phyloP scores from a whole-genome alignment of 2,329 filamentous ascomycete genomes.

The Hypoxylon sp. region DNA sequence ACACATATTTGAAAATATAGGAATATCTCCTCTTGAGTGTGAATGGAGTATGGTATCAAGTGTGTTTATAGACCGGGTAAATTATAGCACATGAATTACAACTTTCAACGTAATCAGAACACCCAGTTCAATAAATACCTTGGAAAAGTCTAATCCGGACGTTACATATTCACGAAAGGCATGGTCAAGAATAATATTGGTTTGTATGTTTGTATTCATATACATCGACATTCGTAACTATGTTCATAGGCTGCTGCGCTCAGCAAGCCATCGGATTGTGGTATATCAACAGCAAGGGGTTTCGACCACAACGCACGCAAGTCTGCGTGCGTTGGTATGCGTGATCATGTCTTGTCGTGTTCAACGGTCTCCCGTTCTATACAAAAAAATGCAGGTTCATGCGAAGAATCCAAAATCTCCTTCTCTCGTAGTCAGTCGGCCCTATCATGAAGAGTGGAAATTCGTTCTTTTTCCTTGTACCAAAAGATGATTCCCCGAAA shows the following conservation, averaged over 20 bases:
- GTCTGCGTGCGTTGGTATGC: not conserved
- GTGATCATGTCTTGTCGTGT: not conserved
- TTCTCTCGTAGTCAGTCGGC: constrained; percentile 2
- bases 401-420: constrained; percentile 11
- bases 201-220: constrained; percentile 14
- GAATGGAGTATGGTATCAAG: too few species aligned
- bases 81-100: too few species aligned
- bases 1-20: too few species aligned
- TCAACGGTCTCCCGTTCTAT: constrained; percentile 21
- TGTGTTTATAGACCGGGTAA: too few species aligned
- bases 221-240: constrained; percentile 21
- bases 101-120: too few species aligned
- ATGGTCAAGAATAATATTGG: not conserved
- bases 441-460: constrained; percentile 31
- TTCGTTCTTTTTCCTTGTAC: constrained; percentile 28
- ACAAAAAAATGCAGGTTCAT: constrained; percentile 16
- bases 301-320: too few species aligned
- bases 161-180: constrained; percentile 1
- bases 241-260: constrained; percentile 20
- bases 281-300: constrained; percentile 30
- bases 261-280: constrained; percentile 12
- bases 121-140: too few species aligned
- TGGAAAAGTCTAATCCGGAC: too few species aligned
- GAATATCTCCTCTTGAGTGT: too few species aligned
- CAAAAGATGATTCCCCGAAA: too few species aligned